Evolutionary conservation across 768 basidiomycete genomes (phyloP).

Genomic region (Russula sp.): DNA sequence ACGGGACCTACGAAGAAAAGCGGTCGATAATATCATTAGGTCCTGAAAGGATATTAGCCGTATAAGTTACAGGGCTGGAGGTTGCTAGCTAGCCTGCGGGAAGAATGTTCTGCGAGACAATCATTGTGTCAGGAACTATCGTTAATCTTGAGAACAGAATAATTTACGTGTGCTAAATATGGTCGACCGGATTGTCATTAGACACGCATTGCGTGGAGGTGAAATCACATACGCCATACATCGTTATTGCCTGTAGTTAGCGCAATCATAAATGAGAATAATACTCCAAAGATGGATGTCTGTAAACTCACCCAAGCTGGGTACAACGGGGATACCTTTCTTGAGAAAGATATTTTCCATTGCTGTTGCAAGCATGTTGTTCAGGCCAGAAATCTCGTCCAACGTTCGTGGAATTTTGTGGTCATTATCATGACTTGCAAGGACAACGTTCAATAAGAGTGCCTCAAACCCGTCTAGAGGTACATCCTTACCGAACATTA

Average conservation of each 20-base stretch:
- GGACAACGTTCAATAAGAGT: conserved; percentile 17
- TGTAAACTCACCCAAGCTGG: conserved; percentile 60
- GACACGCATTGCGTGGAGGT: conserved; percentile 7
- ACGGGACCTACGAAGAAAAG: conserved; percentile 57
- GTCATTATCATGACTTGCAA: conserved; percentile 78
- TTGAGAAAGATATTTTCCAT: conserved; percentile 73
- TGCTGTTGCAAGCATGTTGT: conserved; percentile 58
- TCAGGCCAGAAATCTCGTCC: conserved; percentile 73
- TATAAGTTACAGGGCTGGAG: background rate
- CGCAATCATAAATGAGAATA: conserved; percentile 9
- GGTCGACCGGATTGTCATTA: conserved; percentile 27
- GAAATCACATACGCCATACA: conserved; percentile 67
- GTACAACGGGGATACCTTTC: conserved; percentile 73
- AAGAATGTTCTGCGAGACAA: conserved; percentile 55
- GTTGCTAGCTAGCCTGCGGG: conserved; percentile 47
- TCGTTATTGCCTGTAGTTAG: conserved; percentile 75
- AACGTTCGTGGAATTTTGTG: conserved; percentile 74
- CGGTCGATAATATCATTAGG: conserved; percentile 67
- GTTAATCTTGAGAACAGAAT: background rate
- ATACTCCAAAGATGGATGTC: conserved; percentile 6
- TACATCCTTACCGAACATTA: conserved; percentile 54
- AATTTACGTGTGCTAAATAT: conserved; percentile 55
- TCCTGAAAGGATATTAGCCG: conserved; percentile 39
- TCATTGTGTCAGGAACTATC: conserved; percentile 14
- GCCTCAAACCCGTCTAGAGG: background rate